Evolutionary conservation across 305 asterid species (phyloP), one percentile per base, ranked within the genome.

Genomic region (Rubia peregrina): DNA sequence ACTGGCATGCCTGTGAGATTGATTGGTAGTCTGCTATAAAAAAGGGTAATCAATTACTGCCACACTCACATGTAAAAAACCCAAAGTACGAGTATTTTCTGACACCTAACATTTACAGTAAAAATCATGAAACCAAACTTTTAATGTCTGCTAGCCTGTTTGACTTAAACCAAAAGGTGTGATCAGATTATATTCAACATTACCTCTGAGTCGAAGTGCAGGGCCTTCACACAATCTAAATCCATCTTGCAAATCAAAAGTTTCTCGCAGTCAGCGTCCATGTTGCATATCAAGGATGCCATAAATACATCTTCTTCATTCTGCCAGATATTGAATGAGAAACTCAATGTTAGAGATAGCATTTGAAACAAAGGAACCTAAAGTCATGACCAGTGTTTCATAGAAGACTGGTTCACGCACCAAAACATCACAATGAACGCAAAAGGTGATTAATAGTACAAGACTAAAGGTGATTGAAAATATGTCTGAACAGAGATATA

Each of bases 241-340:
- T 93, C 97, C 97, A 93, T 87, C 87, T 86, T 91, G 86, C 98
- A 93, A 65, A 93, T 87, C 70, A 93, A 81, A 81, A 89, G 91
- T 84, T 84, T 89, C 85, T 89, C 87, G 30, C 87, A 83, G 75
- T 89, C 90, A 72, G 69, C 74, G 72, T 88, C 96, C 80, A 89
- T 80, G 76, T 84, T 82, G 87, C 98, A 93, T 71, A 93, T 93
- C 87, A 93, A 85, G 83, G 98, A 86, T 74, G 90, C 86, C 96
- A 88, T 88, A 68, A 91, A 87, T 69, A 88, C 76, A 74, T 88
- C 97, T 82, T 85, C 94, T 75, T 89, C 95, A 46, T 80, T 79
- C 98, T 90, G 90, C 65, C 83, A 68, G 36, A 70, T 57, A 75
- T 68, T 70, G 69, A 65, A 71, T 70, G 48, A 42, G 9, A 12